phyloP scores from a whole-genome alignment of 768 basidiomycete genomes.

The Rhizopogon vesiculosus region DNA sequence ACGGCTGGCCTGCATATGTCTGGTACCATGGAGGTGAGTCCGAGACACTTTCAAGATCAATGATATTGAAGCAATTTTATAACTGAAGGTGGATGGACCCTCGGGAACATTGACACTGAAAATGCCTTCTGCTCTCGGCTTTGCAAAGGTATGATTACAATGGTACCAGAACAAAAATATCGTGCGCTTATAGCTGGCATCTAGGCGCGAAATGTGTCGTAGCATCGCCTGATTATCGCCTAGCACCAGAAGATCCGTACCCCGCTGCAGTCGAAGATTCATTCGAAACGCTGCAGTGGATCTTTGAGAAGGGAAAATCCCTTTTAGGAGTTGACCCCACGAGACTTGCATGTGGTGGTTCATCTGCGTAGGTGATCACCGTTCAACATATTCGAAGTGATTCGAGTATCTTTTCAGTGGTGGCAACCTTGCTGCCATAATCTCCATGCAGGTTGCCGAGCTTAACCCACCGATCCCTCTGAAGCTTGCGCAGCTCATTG shows the following conservation, averaged over 20 bases:
- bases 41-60: not conserved
- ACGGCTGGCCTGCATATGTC: slow-evolving; percentile 69
- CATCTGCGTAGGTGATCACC: slow-evolving; percentile 48
- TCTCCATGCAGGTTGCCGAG: slow-evolving; percentile 60
- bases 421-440: slow-evolving; percentile 65
- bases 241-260: slow-evolving; percentile 29
- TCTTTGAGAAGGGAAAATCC: slow-evolving; percentile 35
- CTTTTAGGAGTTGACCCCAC: slow-evolving; percentile 44
- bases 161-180: not conserved
- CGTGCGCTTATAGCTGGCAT: not conserved
- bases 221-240: slow-evolving; percentile 28
- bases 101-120: slow-evolving; percentile 61
- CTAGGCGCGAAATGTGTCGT: slow-evolving; percentile 29
- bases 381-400: not conserved
- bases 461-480: slow-evolving; percentile 46
- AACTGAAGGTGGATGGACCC: slow-evolving; percentile 65
- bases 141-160: slow-evolving; percentile 19
- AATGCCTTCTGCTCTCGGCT: slow-evolving; percentile 45
- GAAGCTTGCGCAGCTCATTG: slow-evolving; percentile 61
- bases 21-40: slow-evolving; percentile 69
- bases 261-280: slow-evolving; percentile 29
- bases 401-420: slow-evolving; percentile 38
- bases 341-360: slow-evolving; percentile 66
- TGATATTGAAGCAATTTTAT: not conserved
- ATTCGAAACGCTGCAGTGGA: slow-evolving; percentile 32